Conservation (phyloP, 2,329 filamentous ascomycete species). For the Atkinsonella hypoxylon region DNA sequence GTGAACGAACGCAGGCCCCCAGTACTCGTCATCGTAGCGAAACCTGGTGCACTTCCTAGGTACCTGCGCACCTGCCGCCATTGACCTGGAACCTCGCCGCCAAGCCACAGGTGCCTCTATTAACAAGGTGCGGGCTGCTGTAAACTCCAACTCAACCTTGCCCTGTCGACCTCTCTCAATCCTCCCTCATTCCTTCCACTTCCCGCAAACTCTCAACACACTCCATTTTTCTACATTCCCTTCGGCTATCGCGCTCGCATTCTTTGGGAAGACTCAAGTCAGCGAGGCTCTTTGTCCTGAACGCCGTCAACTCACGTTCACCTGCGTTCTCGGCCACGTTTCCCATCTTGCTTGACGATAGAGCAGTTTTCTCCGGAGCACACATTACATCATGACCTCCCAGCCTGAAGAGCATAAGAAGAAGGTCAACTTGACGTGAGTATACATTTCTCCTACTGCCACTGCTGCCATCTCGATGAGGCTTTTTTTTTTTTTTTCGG, state of each 20-base stretch:
- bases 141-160: slow-evolving; percentile 4
- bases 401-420: slow-evolving; percentile 61
- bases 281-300: neutral
- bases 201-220: slow-evolving; percentile 1
- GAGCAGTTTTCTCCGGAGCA: slow-evolving; percentile 18
- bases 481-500: neutral
- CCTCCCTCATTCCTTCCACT: slow-evolving; percentile 8
- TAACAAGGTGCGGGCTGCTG: slow-evolving; percentile 1
- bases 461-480: neutral
- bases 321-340: slow-evolving; percentile 11
- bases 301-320: neutral
- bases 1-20: slow-evolving; percentile 5
- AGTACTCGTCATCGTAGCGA: neutral
- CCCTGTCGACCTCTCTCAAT: slow-evolving; percentile 14
- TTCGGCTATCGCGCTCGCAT: neutral
- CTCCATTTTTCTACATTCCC: neutral
- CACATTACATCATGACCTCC: slow-evolving; percentile 51
- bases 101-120: neutral
- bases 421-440: slow-evolving; percentile 75
- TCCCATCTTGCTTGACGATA: slow-evolving; percentile 12
- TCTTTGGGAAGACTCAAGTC: neutral
- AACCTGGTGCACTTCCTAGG: neutral
- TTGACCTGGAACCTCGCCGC: neutral
- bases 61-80: neutral
- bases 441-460: slow-evolving; percentile 10